Evolutionary conservation across 805 yeast species (phyloP), one percentile per base, ranked within the genome.

Genomic region (Nakazawaea laoshanensis): DNA sequence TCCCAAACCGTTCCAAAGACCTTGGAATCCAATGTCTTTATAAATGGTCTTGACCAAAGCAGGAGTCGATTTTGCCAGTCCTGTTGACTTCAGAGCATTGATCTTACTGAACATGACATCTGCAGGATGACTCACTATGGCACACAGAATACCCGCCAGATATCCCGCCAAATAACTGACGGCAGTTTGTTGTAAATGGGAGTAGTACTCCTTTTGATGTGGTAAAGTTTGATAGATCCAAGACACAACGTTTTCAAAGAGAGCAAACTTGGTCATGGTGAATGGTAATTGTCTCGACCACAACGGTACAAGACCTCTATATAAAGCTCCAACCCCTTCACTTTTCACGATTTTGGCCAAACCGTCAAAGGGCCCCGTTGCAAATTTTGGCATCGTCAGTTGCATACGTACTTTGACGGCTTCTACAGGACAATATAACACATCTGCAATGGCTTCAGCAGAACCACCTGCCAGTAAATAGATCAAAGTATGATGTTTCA

Each of bases 381-480:
- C 64, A 56, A 92, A 67, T 55, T 51, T 73, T 76, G 32, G 95
- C 74, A 36, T 78, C 67, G 50, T 67, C 78, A 63, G 92, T 97
- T 92, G 99, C 49, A 92, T 70, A 62, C 95, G 77, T 54, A 92
- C 92, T 61, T 92, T 92, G 46, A 92, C 84, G 52, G 92, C 70
- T 60, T 92, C 99, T 52, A 92, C 94, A 12, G 99, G 99, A 28
- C 97, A 30, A 89, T 95, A 54, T 86, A 86, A 3, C 95, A 76
- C 58, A 92, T 35, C 38, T 4, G 29, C 98, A 29, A 88, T 79
- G 27, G 96, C 94, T 63, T 98, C 99, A 5, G 98, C 98, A 39
- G 94, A 81, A 19, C 97, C 96, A 61, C 98, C 99, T 27, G 96
- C 65, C 2, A 96, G 85, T 50, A 92, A 19, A 31, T 35, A 35